Base-by-base conservation (phyloP, 1,284 basidiomycete species). In the Ganoderma lingzhi region DNA sequence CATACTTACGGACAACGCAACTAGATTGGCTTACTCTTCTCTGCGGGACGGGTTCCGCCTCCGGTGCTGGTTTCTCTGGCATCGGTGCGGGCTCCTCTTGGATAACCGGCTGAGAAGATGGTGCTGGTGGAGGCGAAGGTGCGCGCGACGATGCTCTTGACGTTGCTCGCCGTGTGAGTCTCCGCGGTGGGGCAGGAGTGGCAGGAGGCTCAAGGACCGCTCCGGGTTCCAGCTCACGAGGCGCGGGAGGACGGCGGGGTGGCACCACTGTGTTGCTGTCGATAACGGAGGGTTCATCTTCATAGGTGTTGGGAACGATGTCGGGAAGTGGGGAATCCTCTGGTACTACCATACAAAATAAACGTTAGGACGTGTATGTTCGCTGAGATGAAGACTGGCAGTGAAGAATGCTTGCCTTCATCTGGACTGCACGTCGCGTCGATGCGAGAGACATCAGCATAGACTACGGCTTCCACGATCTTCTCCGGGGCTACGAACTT, bases 301-400 rank as follows among this genome's bases (percentile, higher is more conserved):
- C 73, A 48, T 78, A 69, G 0, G 81, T 79, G 62, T 81, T 81
- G 0, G 77, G 77, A 0, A 81, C 74, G 1, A 79, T 72, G 35
- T 81, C 79, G 3, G 80, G 80, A 0, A 81, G 69, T 10, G 74
- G 66, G 8, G 63, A 67, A 19, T 67, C 66, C 41, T 70, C 70
- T 28, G 41, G 44, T 35, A 59, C 66, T 66, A 19, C 5, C 12
- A 14, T 6, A 14, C 3, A 14, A 37, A n/a, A 37, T 9, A 3
- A 42, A 55, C 3, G 15, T 55, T 9, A 55, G 53, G 6, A 35
- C 6, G 28, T 30, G 30, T 32, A 15, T 17, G 10, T 1, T 41
- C 39, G 39, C 10, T 12, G 6, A 41, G 3, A 23, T 2, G 2
- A 17, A 17, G 2, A 0, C 10, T 48, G n/a, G 9, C 2, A 56